Evolutionary conservation across 2,329 filamentous ascomycete genomes (phyloP).

Genomic region (Paraphaeosphaeria minitans): DNA sequence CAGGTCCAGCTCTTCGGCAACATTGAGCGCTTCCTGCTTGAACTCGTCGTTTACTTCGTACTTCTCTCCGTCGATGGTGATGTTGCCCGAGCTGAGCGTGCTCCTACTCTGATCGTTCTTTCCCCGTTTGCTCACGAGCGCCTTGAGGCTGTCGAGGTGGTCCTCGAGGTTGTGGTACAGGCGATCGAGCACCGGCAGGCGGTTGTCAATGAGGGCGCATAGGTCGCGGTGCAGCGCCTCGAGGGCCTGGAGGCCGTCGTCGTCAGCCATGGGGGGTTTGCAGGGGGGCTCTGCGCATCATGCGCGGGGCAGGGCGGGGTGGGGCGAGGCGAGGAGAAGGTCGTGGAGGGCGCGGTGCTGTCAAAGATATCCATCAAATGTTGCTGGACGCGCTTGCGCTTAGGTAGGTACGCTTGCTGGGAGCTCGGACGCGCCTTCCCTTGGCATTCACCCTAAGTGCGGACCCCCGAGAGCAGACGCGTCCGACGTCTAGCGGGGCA

Average conservation of each 20-base stretch:
- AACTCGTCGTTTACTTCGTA: constrained; percentile 88
- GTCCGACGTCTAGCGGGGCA: neutral
- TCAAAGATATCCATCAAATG: constrained; percentile 25
- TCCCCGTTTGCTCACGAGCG: constrained; percentile 73
- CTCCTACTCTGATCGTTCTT: constrained; percentile 78
- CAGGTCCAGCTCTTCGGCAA: constrained; percentile 87
- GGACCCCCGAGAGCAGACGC: constrained; percentile 18
- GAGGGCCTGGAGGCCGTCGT: constrained; percentile 75
- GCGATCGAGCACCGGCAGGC: constrained; percentile 72
- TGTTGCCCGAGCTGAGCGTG: constrained; percentile 64
- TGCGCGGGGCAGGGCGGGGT: constrained; percentile 24
- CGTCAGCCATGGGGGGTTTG: constrained; percentile 67
- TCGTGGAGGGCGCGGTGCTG: neutral
- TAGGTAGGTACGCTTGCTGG: constrained; percentile 8
- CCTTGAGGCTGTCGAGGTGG: constrained; percentile 69
- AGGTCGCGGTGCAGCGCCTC: constrained; percentile 87
- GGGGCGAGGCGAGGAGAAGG: constrained; percentile 3
- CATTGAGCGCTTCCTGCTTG: constrained; percentile 76
- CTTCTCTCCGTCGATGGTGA: constrained; percentile 72
- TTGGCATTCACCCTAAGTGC: constrained; percentile 17
- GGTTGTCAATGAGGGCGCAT: constrained; percentile 72
- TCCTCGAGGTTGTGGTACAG: constrained; percentile 68
- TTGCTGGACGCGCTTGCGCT: constrained; percentile 22
- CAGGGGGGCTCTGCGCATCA: constrained; percentile 33
- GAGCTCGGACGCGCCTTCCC: constrained; percentile 32